Conservation (phyloP, 2,329 filamentous ascomycete genomes). For the Metarhizium album region DNA sequence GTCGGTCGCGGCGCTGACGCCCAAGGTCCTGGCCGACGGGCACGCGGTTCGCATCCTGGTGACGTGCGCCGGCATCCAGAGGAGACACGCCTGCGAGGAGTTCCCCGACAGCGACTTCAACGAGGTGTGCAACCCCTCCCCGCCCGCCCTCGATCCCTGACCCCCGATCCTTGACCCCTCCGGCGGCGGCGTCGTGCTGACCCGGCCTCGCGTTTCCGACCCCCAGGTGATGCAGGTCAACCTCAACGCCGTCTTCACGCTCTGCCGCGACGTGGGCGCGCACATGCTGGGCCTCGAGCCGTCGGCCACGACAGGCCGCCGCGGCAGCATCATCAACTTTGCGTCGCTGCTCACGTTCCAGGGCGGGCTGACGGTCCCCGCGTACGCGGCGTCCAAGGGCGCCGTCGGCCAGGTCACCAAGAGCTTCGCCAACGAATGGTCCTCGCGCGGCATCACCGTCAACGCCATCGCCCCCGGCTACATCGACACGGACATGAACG, state of each 20-base stretch:
- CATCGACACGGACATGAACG: conserved; percentile 91
- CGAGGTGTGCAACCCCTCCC: conserved; percentile 39
- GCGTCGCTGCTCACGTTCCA: conserved; percentile 74
- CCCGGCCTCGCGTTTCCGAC: no score
- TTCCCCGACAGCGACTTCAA: conserved; percentile 74
- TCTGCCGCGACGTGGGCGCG: conserved; percentile 66
- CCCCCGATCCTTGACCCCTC: no score
- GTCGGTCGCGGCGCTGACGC: conserved; percentile 50
- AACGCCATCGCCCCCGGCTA: conserved; percentile 88
- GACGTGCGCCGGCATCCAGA: conserved; percentile 82
- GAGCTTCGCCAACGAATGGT: conserved; percentile 80
- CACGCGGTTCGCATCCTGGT: conserved; percentile 65
- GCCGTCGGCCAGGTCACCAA: conserved; percentile 79
- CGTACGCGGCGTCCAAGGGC: conserved; percentile 79
- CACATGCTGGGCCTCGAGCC: conserved; percentile 58
- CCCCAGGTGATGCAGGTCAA: conserved; percentile 80
- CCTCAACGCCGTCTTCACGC: conserved; percentile 67
- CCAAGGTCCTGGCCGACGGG: conserved; percentile 49
- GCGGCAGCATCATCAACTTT: conserved; percentile 73
- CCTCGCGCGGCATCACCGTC: conserved; percentile 64
- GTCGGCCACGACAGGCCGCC: conserved; percentile 38
- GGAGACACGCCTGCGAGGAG: conserved; percentile 60
- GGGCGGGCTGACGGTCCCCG: conserved; percentile 78
- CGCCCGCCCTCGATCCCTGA: no score
- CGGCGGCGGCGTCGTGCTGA: no score